Evolutionary conservation across 2,329 filamentous ascomycete species (phyloP).

Genomic region (Venturia aucupariae): DNA sequence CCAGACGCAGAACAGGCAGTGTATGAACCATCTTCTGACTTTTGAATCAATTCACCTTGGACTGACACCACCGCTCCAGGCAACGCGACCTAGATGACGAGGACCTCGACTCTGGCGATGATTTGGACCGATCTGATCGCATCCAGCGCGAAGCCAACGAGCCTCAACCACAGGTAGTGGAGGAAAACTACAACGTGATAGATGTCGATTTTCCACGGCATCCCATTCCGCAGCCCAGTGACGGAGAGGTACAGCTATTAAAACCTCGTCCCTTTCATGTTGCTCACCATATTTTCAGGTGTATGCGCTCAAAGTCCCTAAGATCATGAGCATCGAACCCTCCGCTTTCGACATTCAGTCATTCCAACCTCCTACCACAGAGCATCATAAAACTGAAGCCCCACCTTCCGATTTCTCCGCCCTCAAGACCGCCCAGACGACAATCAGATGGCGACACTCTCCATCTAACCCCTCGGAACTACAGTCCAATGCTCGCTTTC

Average conservation of each 20-base stretch:
- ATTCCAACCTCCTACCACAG: slow-evolving; percentile 55
- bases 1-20: slow-evolving; percentile 18
- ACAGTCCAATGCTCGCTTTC: slow-evolving; percentile 65
- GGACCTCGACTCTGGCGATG: slow-evolving; percentile 53
- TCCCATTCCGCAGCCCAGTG: slow-evolving; percentile 58
- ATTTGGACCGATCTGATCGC: slow-evolving; percentile 55
- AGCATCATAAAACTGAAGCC: slow-evolving; percentile 41
- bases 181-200: slow-evolving; percentile 41
- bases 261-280: neutral
- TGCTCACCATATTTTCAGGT: slow-evolving; percentile 40
- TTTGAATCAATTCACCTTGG: neutral
- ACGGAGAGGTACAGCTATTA: slow-evolving; percentile 50
- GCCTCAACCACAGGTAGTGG: slow-evolving; percentile 35
- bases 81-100: slow-evolving; percentile 50
- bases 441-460: slow-evolving; percentile 61
- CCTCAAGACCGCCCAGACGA: slow-evolving; percentile 56
- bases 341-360: slow-evolving; percentile 56
- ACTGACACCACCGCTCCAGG: neutral
- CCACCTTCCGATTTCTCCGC: slow-evolving; percentile 44
- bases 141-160: slow-evolving; percentile 35
- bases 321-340: slow-evolving; percentile 62
- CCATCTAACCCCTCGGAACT: slow-evolving; percentile 54
- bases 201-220: slow-evolving; percentile 60
- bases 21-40: neutral
- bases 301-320: slow-evolving; percentile 61